Conservation (phyloP, 2,329 filamentous ascomycete genomes). For the Colletotrichum camelliae region DNA sequence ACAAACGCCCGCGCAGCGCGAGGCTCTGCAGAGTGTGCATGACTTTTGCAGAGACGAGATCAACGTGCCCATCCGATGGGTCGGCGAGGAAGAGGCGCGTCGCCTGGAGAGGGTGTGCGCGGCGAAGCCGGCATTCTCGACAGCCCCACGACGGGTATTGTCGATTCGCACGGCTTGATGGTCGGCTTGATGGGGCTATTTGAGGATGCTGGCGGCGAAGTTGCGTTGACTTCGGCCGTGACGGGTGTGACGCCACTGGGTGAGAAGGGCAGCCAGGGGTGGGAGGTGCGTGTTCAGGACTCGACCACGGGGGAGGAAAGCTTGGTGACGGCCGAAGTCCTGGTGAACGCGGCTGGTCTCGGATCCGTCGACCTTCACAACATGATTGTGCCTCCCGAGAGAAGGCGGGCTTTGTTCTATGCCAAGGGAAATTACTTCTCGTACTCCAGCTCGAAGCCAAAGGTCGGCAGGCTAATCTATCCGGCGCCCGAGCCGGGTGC, state of each 20-base stretch:
- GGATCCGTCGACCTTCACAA: slow-evolving; percentile 80
- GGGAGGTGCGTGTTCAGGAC: slow-evolving; percentile 67
- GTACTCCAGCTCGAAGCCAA: slow-evolving; percentile 70
- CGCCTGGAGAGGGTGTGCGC: slow-evolving; percentile 73
- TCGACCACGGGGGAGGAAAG: slow-evolving; percentile 49
- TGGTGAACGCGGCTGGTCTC: slow-evolving; percentile 88
- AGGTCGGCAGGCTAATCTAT: slow-evolving; percentile 79
- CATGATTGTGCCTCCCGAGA: slow-evolving; percentile 69
- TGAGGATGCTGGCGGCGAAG: slow-evolving; percentile 76
- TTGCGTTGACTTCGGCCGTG: slow-evolving; percentile 74
- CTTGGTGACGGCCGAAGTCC: slow-evolving; percentile 73
- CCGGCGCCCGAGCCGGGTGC: slow-evolving; percentile 83
- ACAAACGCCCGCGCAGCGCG: slow-evolving; percentile 74
- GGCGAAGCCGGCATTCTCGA: slow-evolving; percentile 80
- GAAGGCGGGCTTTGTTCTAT: slow-evolving; percentile 71
- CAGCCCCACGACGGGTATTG: slow-evolving; percentile 84
- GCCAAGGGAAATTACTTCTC: slow-evolving; percentile 97
- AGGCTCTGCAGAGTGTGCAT: slow-evolving; percentile 61
- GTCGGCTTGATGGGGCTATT: slow-evolving; percentile 77
- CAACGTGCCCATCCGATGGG: slow-evolving; percentile 75
- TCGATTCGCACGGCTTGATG: slow-evolving; percentile 90
- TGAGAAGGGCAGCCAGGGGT: slow-evolving; percentile 63
- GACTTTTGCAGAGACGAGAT: slow-evolving; percentile 43
- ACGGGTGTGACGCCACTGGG: slow-evolving; percentile 58
- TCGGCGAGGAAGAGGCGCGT: slow-evolving; percentile 66